Conservation (phyloP, 1,139 yeast species). For the Blastobotrys serpentis region DNA sequence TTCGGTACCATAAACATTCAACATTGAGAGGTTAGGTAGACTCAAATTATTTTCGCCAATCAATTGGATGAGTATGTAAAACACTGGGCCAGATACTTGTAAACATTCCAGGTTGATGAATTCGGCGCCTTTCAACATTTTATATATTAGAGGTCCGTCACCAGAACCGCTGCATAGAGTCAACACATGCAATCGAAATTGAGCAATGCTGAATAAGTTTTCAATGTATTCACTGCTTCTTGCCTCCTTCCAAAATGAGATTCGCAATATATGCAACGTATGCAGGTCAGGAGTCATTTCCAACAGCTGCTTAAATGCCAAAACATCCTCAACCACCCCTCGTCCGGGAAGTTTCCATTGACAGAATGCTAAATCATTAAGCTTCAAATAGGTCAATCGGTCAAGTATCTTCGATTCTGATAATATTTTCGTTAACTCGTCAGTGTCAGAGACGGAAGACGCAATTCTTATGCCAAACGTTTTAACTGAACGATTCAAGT, state of each 20-base stretch:
- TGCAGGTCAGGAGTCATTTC: background rate
- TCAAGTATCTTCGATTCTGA: background rate
- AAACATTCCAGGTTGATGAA: background rate
- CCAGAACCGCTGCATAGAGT: background rate
- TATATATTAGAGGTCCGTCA: background rate
- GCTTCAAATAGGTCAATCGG: background rate
- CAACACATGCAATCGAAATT: background rate
- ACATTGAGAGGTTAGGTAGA: background rate
- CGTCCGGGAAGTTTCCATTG: too few relatives aligned
- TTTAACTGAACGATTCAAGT: background rate
- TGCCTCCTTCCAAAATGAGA: background rate
- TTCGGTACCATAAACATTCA: background rate
- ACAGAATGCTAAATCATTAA: background rate
- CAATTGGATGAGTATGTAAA: background rate
- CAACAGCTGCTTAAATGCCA: background rate
- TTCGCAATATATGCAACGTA: background rate
- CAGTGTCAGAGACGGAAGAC: background rate
- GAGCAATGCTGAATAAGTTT: background rate
- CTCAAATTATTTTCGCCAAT: background rate
- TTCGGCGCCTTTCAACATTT: background rate
- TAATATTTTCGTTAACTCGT: background rate
- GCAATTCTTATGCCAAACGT: background rate
- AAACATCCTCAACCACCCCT: background rate
- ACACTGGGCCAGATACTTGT: background rate
- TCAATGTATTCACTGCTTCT: background rate